Percentiles rank a stretch among this genome's conserved stretches.
These are phyloP conservation scores for Daldinia bambusicola DNA, from an alignment of 495 filamentous ascomycete species.

Conservation along the genomic window DNA sequence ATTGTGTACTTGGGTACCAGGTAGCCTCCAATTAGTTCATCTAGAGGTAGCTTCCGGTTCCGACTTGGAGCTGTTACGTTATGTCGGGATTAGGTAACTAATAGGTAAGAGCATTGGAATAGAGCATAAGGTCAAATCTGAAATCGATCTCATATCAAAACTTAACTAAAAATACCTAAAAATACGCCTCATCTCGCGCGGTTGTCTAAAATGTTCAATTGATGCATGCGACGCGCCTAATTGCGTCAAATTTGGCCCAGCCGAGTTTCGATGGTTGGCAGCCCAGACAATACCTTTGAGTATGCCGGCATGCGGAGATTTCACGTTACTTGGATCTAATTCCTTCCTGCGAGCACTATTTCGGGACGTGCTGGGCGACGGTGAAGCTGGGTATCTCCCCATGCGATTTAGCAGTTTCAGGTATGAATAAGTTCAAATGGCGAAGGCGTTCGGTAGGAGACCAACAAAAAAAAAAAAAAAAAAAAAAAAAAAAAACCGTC, in stretches of 20 bases:
- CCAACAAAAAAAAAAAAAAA: constrained; percentile 11
- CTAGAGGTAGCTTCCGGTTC: neutral
- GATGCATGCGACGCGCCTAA: constrained; percentile 14
- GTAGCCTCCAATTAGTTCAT: neutral
- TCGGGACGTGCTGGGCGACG: constrained; percentile 24
- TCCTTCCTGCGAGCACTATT: constrained; percentile 25
- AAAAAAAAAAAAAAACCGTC: constrained; percentile 24
- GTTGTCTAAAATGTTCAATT: constrained; percentile 16
- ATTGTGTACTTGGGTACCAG: constrained; percentile 14
- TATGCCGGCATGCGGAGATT: constrained; percentile 32
- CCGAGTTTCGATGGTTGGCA: constrained; percentile 19
- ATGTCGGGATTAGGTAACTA: too few relatives aligned
- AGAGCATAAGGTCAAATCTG: constrained; percentile 15
- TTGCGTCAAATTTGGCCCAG: constrained; percentile 16
- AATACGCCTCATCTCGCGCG: constrained; percentile 24
- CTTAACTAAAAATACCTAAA: neutral
- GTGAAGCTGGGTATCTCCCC: constrained; percentile 4
- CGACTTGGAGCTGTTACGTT: neutral
- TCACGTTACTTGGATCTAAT: constrained; percentile 28
- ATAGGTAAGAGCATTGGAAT: too few relatives aligned
- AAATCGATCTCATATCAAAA: constrained; percentile 24
- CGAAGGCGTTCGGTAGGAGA: constrained; percentile 16
- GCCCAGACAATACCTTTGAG: constrained; percentile 7
- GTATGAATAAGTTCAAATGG: constrained; percentile 26
- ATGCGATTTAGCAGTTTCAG: constrained; percentile 25